phyloP scores from a whole-genome alignment of 495 filamentous ascomycete species.

The Aspergillus nidulans region DNA sequence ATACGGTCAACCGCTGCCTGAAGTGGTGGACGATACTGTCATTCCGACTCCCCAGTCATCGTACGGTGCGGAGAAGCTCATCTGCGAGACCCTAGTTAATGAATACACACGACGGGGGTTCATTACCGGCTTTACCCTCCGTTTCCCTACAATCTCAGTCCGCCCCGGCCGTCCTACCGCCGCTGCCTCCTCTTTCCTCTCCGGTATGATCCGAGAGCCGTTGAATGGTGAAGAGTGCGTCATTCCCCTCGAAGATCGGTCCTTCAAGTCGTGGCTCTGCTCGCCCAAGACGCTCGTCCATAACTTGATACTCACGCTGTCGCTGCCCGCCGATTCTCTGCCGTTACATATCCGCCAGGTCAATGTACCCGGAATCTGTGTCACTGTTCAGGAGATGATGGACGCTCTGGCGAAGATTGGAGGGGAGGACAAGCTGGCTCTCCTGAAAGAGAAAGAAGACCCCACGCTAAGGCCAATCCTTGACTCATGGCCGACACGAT shows the following conservation, averaged over 20 bases:
- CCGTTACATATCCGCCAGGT: slow-evolving; percentile 56
- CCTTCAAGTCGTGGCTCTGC: slow-evolving; percentile 59
- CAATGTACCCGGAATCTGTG: slow-evolving; percentile 67
- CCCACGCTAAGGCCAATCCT: slow-evolving; percentile 57
- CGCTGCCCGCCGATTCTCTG: slow-evolving; percentile 45
- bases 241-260: slow-evolving; percentile 57
- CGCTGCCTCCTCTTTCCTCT: slow-evolving; percentile 66
- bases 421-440: slow-evolving; percentile 57
- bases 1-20: slow-evolving; percentile 51
- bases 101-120: slow-evolving; percentile 64
- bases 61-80: slow-evolving; percentile 71
- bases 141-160: slow-evolving; percentile 70
- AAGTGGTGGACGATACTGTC: slow-evolving; percentile 49
- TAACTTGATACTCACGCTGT: slow-evolving; percentile 60
- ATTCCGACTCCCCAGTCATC: slow-evolving; percentile 63
- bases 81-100: slow-evolving; percentile 67
- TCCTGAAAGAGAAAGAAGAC: slow-evolving; percentile 59
- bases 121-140: slow-evolving; percentile 59
- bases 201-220: slow-evolving; percentile 63
- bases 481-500: slow-evolving; percentile 63
- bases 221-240: slow-evolving; percentile 55
- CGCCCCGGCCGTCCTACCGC: slow-evolving; percentile 64
- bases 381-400: slow-evolving; percentile 66
- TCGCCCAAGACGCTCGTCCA: slow-evolving; percentile 57
- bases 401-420: slow-evolving; percentile 63